phyloP scores from a whole-genome alignment of 2,329 filamentous ascomycete genomes.

The Beauveria rudraprayagi region DNA sequence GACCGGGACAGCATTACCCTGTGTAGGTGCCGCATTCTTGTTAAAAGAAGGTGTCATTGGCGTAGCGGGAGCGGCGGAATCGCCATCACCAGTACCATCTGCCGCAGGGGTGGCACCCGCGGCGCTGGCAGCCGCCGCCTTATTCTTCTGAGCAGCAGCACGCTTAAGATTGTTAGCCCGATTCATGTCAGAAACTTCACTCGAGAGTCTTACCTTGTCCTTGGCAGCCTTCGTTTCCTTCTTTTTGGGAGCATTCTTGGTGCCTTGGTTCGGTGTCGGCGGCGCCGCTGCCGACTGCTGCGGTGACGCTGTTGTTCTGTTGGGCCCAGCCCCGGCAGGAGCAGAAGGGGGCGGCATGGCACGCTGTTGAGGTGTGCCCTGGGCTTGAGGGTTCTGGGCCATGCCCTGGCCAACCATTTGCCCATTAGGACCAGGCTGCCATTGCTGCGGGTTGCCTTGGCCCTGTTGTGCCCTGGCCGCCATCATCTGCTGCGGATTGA shows the following conservation, averaged over 20 bases:
- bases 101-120: slow-evolving; percentile 49
- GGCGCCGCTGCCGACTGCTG: slow-evolving; percentile 59
- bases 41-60: slow-evolving; percentile 54
- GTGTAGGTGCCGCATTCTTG: slow-evolving; percentile 35
- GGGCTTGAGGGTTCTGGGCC: slow-evolving; percentile 38
- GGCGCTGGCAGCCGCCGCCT: slow-evolving; percentile 23
- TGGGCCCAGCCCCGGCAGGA: slow-evolving; percentile 38
- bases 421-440: slow-evolving; percentile 34
- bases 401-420: slow-evolving; percentile 31
- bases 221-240: slow-evolving; percentile 60
- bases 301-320: slow-evolving; percentile 51
- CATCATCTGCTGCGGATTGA: slow-evolving; percentile 54
- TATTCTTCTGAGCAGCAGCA: slow-evolving; percentile 24
- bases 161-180: slow-evolving; percentile 38
- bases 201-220: slow-evolving; percentile 50
- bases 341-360: slow-evolving; percentile 61
- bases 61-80: slow-evolving; percentile 53
- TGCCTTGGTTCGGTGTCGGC: slow-evolving; percentile 65
- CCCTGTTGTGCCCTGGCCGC: slow-evolving; percentile 33
- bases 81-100: slow-evolving; percentile 47
- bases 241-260: slow-evolving; percentile 72
- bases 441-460: slow-evolving; percentile 28
- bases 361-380: slow-evolving; percentile 66
- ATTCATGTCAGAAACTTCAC: neutral
- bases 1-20: slow-evolving; percentile 22